A percentile compares a stretch with the other conserved stretches of the same genome.
phyloP scores from a whole-genome alignment of 192 early-diverging fungal genomes.

The Cladochytrium replicatum region DNA sequence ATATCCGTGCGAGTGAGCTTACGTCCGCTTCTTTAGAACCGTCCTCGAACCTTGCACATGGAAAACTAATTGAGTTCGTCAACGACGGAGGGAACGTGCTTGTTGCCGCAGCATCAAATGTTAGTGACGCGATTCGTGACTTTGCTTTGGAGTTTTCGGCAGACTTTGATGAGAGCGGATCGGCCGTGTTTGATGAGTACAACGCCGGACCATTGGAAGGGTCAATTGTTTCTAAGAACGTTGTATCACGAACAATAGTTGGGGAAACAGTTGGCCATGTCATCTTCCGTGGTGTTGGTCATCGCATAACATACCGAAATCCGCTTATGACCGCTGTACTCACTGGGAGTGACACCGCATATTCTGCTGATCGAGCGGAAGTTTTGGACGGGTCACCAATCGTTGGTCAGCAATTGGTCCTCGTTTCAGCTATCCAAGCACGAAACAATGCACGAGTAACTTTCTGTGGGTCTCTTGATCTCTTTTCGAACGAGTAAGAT shows the following conservation, averaged over 20 bases:
- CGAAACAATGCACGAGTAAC: slow-evolving; percentile 78
- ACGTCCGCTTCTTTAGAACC: background rate
- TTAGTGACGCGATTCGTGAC: slow-evolving; percentile 62
- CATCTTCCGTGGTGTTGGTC: slow-evolving; percentile 71
- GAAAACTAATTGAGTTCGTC: slow-evolving; percentile 70
- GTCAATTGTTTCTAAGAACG: slow-evolving; percentile 30
- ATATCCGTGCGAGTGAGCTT: background rate
- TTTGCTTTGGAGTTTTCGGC: slow-evolving; percentile 85
- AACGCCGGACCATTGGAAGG: slow-evolving; percentile 27
- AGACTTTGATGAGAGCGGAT: slow-evolving; percentile 65
- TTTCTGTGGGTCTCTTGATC: slow-evolving; percentile 67
- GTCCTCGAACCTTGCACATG: slow-evolving; percentile 34
- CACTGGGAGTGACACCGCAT: slow-evolving; percentile 48
- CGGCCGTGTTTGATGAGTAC: slow-evolving; percentile 64
- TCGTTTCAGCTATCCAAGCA: slow-evolving; percentile 83
- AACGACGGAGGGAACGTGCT: slow-evolving; percentile 87
- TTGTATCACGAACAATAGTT: slow-evolving; percentile 18
- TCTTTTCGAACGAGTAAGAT: slow-evolving; percentile 75
- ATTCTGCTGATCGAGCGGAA: slow-evolving; percentile 52
- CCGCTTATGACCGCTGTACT: slow-evolving; percentile 59
- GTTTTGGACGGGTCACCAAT: slow-evolving; percentile 25
- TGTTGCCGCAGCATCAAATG: slow-evolving; percentile 52
- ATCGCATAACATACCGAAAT: slow-evolving; percentile 48
- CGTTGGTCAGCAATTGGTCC: slow-evolving; percentile 50
- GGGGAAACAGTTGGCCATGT: slow-evolving; percentile 35